These are phyloP conservation scores for Suhomyces coccinellae DNA, from an alignment of 1,139 yeast species.

Conservation along the genomic window DNA sequence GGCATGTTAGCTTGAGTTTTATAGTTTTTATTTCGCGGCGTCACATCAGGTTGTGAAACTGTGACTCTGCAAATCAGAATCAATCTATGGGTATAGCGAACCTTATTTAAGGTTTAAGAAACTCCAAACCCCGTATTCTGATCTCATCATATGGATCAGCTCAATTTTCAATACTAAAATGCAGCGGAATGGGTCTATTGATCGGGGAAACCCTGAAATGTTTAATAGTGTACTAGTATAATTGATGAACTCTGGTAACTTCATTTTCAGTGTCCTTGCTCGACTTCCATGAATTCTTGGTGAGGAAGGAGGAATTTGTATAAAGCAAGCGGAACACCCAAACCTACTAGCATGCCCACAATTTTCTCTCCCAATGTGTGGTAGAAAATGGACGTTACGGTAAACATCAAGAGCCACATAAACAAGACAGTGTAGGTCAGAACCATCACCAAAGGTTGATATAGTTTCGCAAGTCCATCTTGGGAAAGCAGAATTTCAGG, in stretches of 20 bases:
- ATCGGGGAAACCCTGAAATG: too few relatives aligned
- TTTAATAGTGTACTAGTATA: too few relatives aligned
- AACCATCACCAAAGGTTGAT: not conserved
- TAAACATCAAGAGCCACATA: constrained; percentile 48
- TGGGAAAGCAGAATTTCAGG: not conserved
- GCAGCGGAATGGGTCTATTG: too few relatives aligned
- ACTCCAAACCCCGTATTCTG: too few relatives aligned
- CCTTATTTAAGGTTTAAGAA: too few relatives aligned
- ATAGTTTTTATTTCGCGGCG: not conserved
- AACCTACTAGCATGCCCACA: constrained; percentile 51
- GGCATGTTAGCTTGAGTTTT: not conserved
- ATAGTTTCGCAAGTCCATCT: not conserved
- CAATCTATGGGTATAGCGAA: too few relatives aligned
- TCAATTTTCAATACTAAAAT: too few relatives aligned
- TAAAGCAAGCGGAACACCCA: constrained; percentile 34
- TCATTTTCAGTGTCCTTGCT: too few relatives aligned
- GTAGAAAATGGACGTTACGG: constrained; percentile 59
- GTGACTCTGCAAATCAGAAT: too few relatives aligned
- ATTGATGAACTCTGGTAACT: too few relatives aligned
- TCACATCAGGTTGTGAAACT: not conserved
- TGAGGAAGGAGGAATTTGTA: not conserved
- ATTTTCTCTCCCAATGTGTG: constrained; percentile 61
- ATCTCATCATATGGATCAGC: too few relatives aligned
- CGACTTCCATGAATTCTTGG: too few relatives aligned
- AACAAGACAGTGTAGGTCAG: constrained; percentile 18